Conservation (phyloP, 116 monocot species). For the Posidonia oceanica region DNA sequence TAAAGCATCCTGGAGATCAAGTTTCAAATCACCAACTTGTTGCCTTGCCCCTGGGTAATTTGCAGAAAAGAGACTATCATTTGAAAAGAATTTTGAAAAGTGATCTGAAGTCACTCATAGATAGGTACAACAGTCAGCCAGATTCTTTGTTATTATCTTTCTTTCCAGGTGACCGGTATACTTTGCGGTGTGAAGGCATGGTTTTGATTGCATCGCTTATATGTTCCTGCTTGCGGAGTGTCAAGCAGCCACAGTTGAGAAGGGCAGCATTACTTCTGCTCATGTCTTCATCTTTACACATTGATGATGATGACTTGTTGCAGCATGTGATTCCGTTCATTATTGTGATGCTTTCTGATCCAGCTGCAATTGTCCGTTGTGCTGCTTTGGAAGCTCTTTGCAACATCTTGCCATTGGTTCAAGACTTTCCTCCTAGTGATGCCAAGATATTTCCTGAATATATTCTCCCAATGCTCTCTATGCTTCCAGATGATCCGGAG, state of each 20-base stretch:
- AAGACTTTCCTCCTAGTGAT: slow-evolving; percentile 92
- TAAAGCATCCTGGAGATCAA: slow-evolving; percentile 15
- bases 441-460: slow-evolving; percentile 96
- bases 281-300: slow-evolving; percentile 58
- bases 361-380: slow-evolving; percentile 89
- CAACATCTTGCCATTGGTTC: slow-evolving; percentile 69
- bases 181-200: slow-evolving; percentile 73
- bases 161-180: slow-evolving; percentile 26
- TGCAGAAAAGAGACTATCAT: slow-evolving; percentile 31
- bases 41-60: slow-evolving; percentile 18
- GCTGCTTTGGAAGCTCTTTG: slow-evolving; percentile 93
- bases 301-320: slow-evolving; percentile 91
- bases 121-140: slow-evolving; percentile 35
- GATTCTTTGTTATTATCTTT: slow-evolving; percentile 49
- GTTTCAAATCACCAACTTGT: slow-evolving; percentile 14
- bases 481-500: slow-evolving; percentile 95
- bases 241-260: slow-evolving; percentile 85
- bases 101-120: slow-evolving; percentile 51
- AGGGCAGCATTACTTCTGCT: slow-evolving; percentile 67
- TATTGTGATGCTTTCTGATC: slow-evolving; percentile 88
- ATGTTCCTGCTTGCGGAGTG: slow-evolving; percentile 87
- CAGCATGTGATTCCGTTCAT: slow-evolving; percentile 97
- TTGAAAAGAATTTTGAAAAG: slow-evolving; percentile 52
- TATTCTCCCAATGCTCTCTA: slow-evolving; percentile 99
- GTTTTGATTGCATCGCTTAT: slow-evolving; percentile 80